Base-by-base conservation (phyloP, 2,329 filamentous ascomycete species). In the Beauveria brongniartii region DNA sequence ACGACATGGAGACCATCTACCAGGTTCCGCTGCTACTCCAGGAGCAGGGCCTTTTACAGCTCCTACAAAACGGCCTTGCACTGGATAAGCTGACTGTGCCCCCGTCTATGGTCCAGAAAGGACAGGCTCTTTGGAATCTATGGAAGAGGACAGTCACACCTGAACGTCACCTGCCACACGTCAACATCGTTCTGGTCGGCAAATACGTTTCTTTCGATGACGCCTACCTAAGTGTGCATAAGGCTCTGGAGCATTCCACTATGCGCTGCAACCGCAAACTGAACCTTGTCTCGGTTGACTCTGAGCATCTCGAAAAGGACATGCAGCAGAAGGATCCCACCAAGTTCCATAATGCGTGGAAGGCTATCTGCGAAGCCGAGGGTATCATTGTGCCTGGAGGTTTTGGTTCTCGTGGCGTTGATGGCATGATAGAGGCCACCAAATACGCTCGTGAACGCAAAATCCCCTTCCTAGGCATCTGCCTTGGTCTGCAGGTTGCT, bases 401-500 rank as follows among this genome's bases (percentile, higher is more conserved):
- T 1, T 96, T 96, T 67, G 93, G 93, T 53, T 76, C 80, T 43
- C 82, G 94, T 67, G 93, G 91, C 62, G 91, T 86, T 0, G 88
- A 93, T 71, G 94, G 94, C 64, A 97, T 97, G 92, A 88, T 97
- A 69, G 79, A 85, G 60, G 90, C 89, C 3, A 88, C 89, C n/a
- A 88, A 87, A 65, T 97, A 90, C 87, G 92, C 93, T 1, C 87
- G 94, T 61, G 88, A 89, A 66, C 87, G 91, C 68, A 87, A 88
- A 64, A 84, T 84, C 3, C 92, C 92, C 1, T 97, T 89, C 75
- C 81, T 97, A 1, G 94, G 94, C 62, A 89, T 97, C 64, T 97
- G 93, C 72, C 79, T 97, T 24, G 92, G 92, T 61, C 91, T 96
- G 87, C 94, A 97, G 73, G 83, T 96, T 52, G 92, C 93, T 22